Base-by-base conservation (phyloP, 75 land plant species). In the Pinus albicaulis region DNA sequence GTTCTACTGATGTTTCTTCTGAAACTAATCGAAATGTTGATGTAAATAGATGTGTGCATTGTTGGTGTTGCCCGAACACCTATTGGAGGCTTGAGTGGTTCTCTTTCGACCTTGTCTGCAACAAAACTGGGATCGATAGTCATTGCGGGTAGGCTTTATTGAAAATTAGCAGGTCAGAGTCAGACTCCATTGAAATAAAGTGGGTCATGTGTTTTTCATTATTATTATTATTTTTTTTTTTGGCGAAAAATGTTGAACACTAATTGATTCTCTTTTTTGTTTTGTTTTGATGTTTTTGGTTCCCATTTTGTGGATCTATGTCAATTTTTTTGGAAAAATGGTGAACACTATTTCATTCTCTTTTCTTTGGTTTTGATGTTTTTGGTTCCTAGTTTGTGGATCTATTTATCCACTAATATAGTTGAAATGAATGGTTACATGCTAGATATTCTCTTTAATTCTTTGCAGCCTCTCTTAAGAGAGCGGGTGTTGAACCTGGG, bases 51-150 rank as follows among this genome's bases (percentile, higher is more conserved):
- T 92, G 99, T 92, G 59, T 97, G 99, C 77, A 83, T 97, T 66
- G 99, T 97, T 62, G 98, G 98, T 61, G 98, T 94, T 76, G 95
- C 98, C 48, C 84, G 99, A 22, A 97, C 99, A 23, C 99, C 99
- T 6, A 86, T 97, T 85, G 99, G 98, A 16, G 82, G 86, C 19
- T 84, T 90, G 36, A 90, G 92, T 76, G 99, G 99, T 26, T 77
- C 93, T 13, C 88, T 97, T 55, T 89, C 99, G 31, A 82, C 90
- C 61, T 53, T 94, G 4, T 63, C 99, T 24, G 99, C 99, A 16
- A 92, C 99, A 11, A 88, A 92, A 74, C 86, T 96, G 57, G 99
- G 99, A 25, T 94, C 99, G 24, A 90, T 94, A 55, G 99, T 93
- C 22, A 94, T 96, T 75, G 78, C 84, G 63, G 75, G 98, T 96